Evolutionary conservation across 768 basidiomycete genomes (phyloP), one percentile per base, ranked within the genome.

Genomic region (Boletus bicolor): DNA sequence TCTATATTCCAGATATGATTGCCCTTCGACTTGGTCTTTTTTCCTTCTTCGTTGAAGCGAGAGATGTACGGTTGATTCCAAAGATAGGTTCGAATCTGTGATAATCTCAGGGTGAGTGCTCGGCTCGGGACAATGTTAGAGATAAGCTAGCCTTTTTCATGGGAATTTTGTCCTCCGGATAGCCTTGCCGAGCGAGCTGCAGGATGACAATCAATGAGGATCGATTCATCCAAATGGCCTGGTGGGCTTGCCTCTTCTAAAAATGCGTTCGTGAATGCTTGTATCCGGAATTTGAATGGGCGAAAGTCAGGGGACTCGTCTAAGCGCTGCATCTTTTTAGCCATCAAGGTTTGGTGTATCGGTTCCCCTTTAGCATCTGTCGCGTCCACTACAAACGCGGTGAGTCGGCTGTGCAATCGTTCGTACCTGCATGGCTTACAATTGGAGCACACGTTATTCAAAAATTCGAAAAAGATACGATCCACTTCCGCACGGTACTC

Each of bases 1-100:
- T 98, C 93, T 49, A 98, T 89, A 66, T 93, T 95, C 96, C 96
- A 99, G 62, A 98, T 97, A 66, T 98, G 96, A 74, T 99, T 99
- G 45, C 96, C 96, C 77, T 97, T 97, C 51, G 93, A 95, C 74
- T 99, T 99, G 24, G 95, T 91, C 75, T 99, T 99, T 74, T 98
- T 98, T 36, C 96, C 96, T 69, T 98, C 96, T 66, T 98, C 93
- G 69, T 99, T 99, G 78, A 95, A 98, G 32, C 96, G 90, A 30
- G 93, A 87, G 68, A 99, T 98, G 69, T 89, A 87, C 32, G 86
- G 87, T 64, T 95, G 92, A 57, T 85, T 86, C 96, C 96, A 99
- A 48, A 99, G 83, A 75, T 97, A 99, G 74, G 93, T 87, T 63
- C 94, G 87, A 69, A 92, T 84, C 91, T 93, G 19, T 56, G 46